Evolutionary conservation across 2,329 filamentous ascomycete genomes (phyloP), one percentile per base, ranked within the genome.

Genomic region (Cladosporium sp.): DNA sequence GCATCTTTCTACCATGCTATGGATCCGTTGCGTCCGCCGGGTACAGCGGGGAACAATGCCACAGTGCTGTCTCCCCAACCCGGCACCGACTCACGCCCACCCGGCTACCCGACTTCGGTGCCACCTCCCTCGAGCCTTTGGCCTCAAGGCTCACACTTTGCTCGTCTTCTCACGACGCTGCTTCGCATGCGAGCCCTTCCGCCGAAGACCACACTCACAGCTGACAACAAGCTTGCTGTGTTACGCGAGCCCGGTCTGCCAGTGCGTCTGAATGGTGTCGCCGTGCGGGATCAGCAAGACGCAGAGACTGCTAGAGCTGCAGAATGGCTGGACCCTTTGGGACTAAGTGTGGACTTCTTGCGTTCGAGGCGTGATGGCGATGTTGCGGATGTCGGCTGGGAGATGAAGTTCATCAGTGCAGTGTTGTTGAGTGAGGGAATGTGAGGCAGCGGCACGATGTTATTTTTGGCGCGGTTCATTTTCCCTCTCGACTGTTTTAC

Each of bases 131-230:
- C 78, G 0, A 79, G 81, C 53, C 85, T 85, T 69, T 84, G 81
- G 56, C 80, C 79, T 55, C 85, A 88, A 74, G 86, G 84, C 49
- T 83, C 86, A 63, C 80, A 80, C n/a, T 87, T 88, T 67, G 81
- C 84, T 23, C 82, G 85, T 61, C 82, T 87, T 35, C 75, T 88
- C 4, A 80, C 83, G 65, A 86, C 86, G 79, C 76, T 88, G 35
- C 77, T 88, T 57, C 83, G 83, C 68, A 86, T 88, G 82, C 83
- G 86, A 7, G 78, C 76, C 14, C 77, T 83, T 5, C 79, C 79
- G 4, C 81, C 81, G 0, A 79, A 77, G 60, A 79, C 77, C 5
- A 67, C 73, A 5, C 64, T 72, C 3, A 67, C 74, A n/a, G 67
- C 68, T 44, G 74, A 80, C 56, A 75, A 77, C 44, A 72, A 76